phyloP scores from a whole-genome alignment of 169 alveolate genomes.

The Plasmodium fragile region DNA sequence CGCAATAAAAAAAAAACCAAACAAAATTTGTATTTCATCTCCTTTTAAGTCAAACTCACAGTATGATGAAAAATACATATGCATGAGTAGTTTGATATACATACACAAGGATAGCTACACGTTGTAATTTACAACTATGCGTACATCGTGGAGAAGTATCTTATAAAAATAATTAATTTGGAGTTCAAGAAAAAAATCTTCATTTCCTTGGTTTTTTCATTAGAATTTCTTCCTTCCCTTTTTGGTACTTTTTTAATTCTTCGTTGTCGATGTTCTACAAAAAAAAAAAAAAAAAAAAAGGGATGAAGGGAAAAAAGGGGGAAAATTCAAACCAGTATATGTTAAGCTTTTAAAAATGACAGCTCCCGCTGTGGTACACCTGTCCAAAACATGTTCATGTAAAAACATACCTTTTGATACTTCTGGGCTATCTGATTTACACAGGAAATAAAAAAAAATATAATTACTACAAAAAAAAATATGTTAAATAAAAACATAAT shows the following conservation, averaged over 20 bases:
- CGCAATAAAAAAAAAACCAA: neutral
- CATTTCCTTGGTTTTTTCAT: constrained; percentile 20
- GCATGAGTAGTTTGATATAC: neutral
- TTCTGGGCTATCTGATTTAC: constrained; percentile 75
- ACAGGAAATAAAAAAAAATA: constrained; percentile 71
- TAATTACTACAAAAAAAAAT: constrained; percentile 69
- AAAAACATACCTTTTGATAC: constrained; percentile 42
- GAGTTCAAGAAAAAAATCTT: neutral
- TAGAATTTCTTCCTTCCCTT: neutral
- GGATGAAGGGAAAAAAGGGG: neutral
- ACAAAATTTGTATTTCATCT: neutral
- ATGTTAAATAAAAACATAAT: constrained; percentile 74
- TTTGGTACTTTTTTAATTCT: constrained; percentile 40
- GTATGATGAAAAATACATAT: neutral
- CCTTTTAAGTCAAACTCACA: constrained; percentile 1
- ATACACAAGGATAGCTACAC: neutral
- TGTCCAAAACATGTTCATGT: neutral
- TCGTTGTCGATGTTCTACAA: constrained; percentile 64
- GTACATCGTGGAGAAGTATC: neutral
- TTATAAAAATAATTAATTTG: neutral
- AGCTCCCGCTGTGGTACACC: neutral
- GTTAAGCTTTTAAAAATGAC: neutral
- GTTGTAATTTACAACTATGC: neutral
- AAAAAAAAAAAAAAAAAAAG: constrained; percentile 5
- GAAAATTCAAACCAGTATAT: constrained; percentile 1